Percentiles rank a stretch among this genome's conserved stretches.
phyloP scores from a whole-genome alignment of 1,284 basidiomycete species.

The Tilletia setariae region DNA sequence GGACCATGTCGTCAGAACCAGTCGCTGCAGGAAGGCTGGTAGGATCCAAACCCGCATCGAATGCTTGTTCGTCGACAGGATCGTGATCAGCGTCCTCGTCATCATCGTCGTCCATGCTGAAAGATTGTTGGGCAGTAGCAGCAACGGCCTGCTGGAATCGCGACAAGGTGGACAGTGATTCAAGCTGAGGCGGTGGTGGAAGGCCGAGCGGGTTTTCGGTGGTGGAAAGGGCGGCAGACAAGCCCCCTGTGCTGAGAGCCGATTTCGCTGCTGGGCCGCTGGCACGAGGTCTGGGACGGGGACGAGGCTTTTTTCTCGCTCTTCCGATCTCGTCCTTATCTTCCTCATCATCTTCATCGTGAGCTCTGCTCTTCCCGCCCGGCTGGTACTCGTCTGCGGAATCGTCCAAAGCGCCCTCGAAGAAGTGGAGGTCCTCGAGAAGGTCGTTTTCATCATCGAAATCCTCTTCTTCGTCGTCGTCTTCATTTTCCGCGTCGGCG shows the following conservation, averaged over 20 bases:
- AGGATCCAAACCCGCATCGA: neutral
- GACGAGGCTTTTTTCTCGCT: neutral
- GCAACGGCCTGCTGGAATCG: slow-evolving; percentile 3
- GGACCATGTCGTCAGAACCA: neutral
- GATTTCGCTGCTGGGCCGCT: neutral
- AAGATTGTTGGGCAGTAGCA: slow-evolving; percentile 25
- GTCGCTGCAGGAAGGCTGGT: neutral
- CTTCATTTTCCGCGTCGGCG: neutral
- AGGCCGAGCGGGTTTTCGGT: slow-evolving; percentile 16
- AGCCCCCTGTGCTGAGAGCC: neutral
- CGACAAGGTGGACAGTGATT: neutral
- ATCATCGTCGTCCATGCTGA: slow-evolving; percentile 37
- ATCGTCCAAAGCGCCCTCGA: slow-evolving; percentile 1
- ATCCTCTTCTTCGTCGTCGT: slow-evolving; percentile 1
- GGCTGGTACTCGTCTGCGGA: slow-evolving; percentile 7
- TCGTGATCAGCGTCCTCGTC: slow-evolving; percentile 23
- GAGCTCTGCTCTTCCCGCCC: neutral
- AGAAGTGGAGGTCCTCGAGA: neutral
- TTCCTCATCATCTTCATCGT: neutral
- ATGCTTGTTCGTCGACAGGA: neutral
- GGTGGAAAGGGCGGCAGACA: neutral
- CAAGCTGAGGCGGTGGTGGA: neutral
- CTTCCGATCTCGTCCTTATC: neutral
- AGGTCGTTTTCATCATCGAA: neutral
- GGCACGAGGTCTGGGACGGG: neutral